Base-by-base conservation (phyloP, 2,329 filamentous ascomycete species). In the Xylariaceae sp. region DNA sequence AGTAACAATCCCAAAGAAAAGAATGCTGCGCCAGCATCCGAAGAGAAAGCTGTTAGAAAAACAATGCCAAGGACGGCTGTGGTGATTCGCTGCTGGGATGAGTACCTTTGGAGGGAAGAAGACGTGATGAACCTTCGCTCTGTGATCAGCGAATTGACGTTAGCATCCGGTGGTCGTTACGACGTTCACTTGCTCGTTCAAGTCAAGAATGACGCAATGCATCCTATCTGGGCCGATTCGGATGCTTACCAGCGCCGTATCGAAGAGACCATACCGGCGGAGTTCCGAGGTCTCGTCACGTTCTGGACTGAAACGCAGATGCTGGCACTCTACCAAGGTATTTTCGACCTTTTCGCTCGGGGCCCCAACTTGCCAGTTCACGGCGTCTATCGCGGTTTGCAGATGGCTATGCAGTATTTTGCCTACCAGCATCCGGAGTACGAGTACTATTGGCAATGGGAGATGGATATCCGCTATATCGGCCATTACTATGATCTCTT, bases 251-350 rank as follows among this genome's bases (percentile, higher is more conserved):
- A 82, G 70, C 81, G 80, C 68, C 88, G 81, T 54, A 88, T 89
- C 70, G 78, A 84, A 50, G 84, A 89, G 48, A 83, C 84, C 21
- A 82, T 93, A 12, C 90, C 95, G 0, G 81, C 86, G 62, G 95
- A 99, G 69, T 97, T 99, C 75, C 88, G 84, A 63, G 90, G 90
- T 45, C 87, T 99, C 70, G 90, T 90, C 19, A 96, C 90, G 0
- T 81, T 98, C 6, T 99, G 95, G 95, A 95, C 91, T 0, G 92
- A 96, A 73, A 88, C 89, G 20, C 92, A 97, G 74, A 97, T 98
- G 92, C 81, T 89, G 50, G 84, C 92, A 55, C 82, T 96, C 65
- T 99, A 98, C 74, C 89, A 95, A 50, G 91, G 89, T 47, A 87
- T 96, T 21, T 88, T 91, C 68, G 91, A 96, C 60, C 85, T 89